Base-by-base conservation (phyloP, 305 asterid species). In the Fraxinus latifolia region DNA sequence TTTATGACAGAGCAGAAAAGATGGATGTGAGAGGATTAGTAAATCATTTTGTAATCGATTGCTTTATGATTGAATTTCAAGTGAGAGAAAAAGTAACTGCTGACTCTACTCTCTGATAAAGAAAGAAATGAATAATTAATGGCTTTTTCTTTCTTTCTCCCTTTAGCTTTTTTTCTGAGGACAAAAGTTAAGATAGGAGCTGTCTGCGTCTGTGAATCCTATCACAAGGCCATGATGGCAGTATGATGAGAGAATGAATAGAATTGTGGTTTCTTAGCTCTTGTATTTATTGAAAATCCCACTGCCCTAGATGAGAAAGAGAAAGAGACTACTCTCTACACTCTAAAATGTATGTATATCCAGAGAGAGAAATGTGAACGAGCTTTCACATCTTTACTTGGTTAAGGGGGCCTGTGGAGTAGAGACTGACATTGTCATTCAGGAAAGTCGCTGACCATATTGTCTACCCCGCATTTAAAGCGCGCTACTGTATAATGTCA, bases 21-120 rank as follows among this genome's bases (percentile, higher is more conserved):
- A 91, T 87, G 88, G 91, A 92, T 85, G 94, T 90, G 93, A 87
- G 92, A 87, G 92, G 65, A 29, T 27, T 50, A 8, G 55, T 74
- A 87, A 92, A 94, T 94, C 89, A 92, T 94, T 92, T 92, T 90
- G 97, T 89, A 94, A 92, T 94, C 97, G 94, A 94, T 91, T 92
- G 97, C 98, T 91, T 93, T 92, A 94, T 92, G 95, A 94, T 94
- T 94, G 98, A 87, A 79, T 71, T 81, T 65, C 17, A 75, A 73
- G 80, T 67, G 86, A 83, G 87, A 85, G 76, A 80, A 72, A 80
- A 37, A 31, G 42, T 72, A 80, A 73, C 74, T 68, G 27, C 67
- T 72, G 80, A 44, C 79, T 53, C 73, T 67, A 8, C 25, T 25
- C 15, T 68, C n/a, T 42, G 21, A 31, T 4, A 72, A 31, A 71